These are phyloP conservation scores for Kingdonia uniflora DNA, from an alignment of 164 flowering plant genomes.

Conservation along the genomic window DNA sequence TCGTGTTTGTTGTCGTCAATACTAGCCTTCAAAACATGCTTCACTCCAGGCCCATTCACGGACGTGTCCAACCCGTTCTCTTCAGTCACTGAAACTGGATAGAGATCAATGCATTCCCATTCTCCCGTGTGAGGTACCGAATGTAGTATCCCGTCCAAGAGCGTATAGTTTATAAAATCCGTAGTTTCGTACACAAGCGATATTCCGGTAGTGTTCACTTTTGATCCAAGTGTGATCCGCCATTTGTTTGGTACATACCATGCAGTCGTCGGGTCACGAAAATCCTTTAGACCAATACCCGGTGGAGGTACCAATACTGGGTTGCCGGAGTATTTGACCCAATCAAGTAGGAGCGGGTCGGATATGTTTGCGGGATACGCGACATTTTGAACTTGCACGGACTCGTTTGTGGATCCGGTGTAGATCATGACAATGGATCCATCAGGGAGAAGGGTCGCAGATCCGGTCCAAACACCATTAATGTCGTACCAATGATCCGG, in stretches of 20 bases:
- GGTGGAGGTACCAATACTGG: slow-evolving; percentile 70
- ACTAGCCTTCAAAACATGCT: slow-evolving; percentile 74
- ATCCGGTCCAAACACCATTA: slow-evolving; percentile 90
- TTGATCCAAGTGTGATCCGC: slow-evolving; percentile 61
- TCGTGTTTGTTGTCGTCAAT: slow-evolving; percentile 58
- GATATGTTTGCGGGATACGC: slow-evolving; percentile 54
- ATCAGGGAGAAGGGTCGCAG: slow-evolving; percentile 67
- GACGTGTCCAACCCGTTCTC: slow-evolving; percentile 59
- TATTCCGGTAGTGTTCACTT: slow-evolving; percentile 43
- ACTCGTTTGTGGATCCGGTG: slow-evolving; percentile 61
- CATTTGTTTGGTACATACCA: slow-evolving; percentile 52
- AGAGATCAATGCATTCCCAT: slow-evolving; percentile 99
- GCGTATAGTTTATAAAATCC: slow-evolving; percentile 44
- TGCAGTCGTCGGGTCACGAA: slow-evolving; percentile 82
- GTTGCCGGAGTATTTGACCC: slow-evolving; percentile 64
- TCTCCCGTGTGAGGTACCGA: slow-evolving; percentile 64
- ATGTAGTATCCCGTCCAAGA: slow-evolving; percentile 34
- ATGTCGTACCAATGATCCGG: slow-evolving; percentile 73
- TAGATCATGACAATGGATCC: slow-evolving; percentile 69
- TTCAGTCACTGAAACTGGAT: slow-evolving; percentile 41
- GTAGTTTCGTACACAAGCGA: slow-evolving; percentile 53
- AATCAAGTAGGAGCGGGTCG: slow-evolving; percentile 69
- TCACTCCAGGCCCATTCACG: slow-evolving; percentile 40
- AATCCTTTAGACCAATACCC: slow-evolving; percentile 43
- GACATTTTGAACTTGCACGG: slow-evolving; percentile 63